Percentiles rank a stretch among this genome's conserved stretches.
phyloP scores from a whole-genome alignment of 345 rosid genomes.

The Anacardium occidentale region DNA sequence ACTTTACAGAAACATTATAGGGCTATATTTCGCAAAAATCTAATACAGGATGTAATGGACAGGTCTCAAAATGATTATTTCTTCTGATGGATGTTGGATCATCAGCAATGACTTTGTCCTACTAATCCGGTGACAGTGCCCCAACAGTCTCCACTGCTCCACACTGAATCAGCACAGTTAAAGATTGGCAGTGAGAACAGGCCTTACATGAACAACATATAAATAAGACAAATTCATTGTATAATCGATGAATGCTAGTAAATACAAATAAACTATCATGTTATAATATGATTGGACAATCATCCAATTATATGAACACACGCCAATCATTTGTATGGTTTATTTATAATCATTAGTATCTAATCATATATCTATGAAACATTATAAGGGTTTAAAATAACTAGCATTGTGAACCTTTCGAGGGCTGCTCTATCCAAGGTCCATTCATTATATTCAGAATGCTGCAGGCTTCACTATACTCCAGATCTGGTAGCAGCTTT shows the following conservation, averaged over 20 bases:
- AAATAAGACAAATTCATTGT: no score
- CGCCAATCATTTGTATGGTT: no score
- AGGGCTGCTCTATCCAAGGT: slow-evolving; percentile 83
- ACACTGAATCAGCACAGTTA: slow-evolving; percentile 39
- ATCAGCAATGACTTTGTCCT: slow-evolving; percentile 29
- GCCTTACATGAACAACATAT: background rate
- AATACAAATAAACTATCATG: background rate
- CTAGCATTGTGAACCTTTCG: slow-evolving; percentile 47
- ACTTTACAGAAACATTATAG: background rate
- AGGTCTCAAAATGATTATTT: background rate
- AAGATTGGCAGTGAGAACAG: background rate
- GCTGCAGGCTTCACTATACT: slow-evolving; percentile 89
- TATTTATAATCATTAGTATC: no score
- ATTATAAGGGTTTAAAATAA: no score
- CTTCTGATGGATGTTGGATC: background rate
- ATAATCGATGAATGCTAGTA: no score
- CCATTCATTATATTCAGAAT: slow-evolving; percentile 92
- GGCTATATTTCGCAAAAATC: background rate
- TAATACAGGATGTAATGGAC: background rate
- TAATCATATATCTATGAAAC: no score
- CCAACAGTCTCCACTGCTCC: slow-evolving; percentile 78
- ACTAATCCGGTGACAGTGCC: slow-evolving; percentile 43
- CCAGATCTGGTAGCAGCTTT: slow-evolving; percentile 81
- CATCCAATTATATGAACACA: no score
- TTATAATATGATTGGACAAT: no score